A percentile compares a stretch with the other conserved stretches of the same genome.
Evolutionary conservation across 352 stramenopile genomes (phyloP).

Genomic region (Phytophthora kernoviae): DNA sequence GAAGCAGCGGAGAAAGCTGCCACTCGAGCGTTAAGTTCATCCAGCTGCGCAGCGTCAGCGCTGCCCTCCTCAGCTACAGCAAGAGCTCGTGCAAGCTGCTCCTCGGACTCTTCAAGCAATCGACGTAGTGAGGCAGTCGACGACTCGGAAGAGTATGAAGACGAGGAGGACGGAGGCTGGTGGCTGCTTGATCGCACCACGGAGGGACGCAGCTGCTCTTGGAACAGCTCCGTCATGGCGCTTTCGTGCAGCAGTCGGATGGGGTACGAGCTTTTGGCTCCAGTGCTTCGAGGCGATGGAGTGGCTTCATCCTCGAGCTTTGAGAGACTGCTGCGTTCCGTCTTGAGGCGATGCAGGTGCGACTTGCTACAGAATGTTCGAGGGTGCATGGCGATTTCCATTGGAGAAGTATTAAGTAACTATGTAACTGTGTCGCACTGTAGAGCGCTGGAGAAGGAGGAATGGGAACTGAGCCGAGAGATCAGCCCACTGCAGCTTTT

Average conservation of each 20-base stretch:
- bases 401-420: conserved; percentile 4
- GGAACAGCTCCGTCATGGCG: conserved; percentile 44
- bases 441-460: conserved; percentile 11
- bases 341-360: conserved; percentile 33
- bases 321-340: conserved; percentile 34
- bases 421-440: no score
- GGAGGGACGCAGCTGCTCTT: conserved; percentile 40
- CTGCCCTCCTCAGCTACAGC: conserved; percentile 24
- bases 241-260: conserved; percentile 46
- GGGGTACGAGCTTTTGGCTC: conserved; percentile 8
- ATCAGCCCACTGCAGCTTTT: no score
- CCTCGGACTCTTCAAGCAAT: conserved; percentile 33
- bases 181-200: conserved; percentile 10
- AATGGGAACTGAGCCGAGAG: conserved; percentile 2
- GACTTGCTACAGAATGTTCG: conserved; percentile 36
- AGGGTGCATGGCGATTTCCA: conserved; percentile 32
- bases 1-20: conserved; percentile 41
- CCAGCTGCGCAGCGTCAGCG: conserved; percentile 35
- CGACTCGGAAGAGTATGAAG: conserved; percentile 24
- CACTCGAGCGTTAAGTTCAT: conserved; percentile 43
- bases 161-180: conserved; percentile 12
- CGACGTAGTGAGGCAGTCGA: conserved; percentile 33
- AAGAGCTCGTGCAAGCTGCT: conserved; percentile 26
- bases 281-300: conserved; percentile 1
- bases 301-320: conserved; percentile 26